phyloP scores from a whole-genome alignment of 192 early-diverging fungal species.

The Entomortierella chlamydospora region DNA sequence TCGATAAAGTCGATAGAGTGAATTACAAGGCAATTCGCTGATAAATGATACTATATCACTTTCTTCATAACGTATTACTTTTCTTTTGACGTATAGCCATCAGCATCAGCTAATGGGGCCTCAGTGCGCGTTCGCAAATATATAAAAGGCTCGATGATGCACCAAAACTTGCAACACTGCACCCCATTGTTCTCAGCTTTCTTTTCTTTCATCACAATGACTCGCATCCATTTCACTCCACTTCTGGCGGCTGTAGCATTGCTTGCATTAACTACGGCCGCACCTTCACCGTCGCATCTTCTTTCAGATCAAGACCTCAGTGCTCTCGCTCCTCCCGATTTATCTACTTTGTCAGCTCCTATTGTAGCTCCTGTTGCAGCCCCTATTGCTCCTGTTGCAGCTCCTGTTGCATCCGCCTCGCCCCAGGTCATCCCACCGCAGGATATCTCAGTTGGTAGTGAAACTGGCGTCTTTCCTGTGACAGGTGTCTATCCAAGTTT shows the following conservation, averaged over 20 bases:
- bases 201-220: conserved; percentile 5
- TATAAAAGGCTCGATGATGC: background rate
- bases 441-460: conserved; percentile 14
- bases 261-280: background rate
- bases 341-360: background rate
- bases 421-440: conserved; percentile 10
- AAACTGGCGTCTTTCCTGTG: conserved; percentile 10
- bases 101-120: too few relatives aligned
- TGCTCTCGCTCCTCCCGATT: background rate
- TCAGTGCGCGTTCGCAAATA: background rate
- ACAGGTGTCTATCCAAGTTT: conserved; percentile 33
- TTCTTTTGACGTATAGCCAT: too few relatives aligned
- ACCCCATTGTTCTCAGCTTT: background rate
- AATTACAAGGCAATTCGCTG: too few relatives aligned
- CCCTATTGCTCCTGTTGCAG: background rate
- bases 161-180: too few relatives aligned
- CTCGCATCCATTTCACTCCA: background rate
- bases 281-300: background rate
- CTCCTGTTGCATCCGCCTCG: background rate
- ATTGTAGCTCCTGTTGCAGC: background rate
- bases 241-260: background rate
- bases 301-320: background rate
- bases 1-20: too few relatives aligned
- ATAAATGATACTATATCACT: too few relatives aligned
- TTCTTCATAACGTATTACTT: too few relatives aligned